phyloP scores from a whole-genome alignment of 768 basidiomycete genomes.

The Rhizopogon rudus region DNA sequence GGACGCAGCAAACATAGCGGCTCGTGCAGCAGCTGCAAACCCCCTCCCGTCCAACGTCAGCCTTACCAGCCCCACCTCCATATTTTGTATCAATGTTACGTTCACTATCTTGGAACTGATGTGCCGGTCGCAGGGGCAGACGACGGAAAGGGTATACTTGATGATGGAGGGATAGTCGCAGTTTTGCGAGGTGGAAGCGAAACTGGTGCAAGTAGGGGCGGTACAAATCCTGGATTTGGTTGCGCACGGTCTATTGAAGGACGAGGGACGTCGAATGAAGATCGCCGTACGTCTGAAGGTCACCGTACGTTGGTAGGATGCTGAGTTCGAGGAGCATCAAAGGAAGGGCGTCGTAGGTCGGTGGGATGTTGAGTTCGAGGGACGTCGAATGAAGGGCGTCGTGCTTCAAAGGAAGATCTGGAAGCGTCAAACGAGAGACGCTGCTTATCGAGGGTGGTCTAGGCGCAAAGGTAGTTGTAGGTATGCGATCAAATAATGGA shows the following conservation, averaged over 20 bases:
- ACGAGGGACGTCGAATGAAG: conserved; percentile 9
- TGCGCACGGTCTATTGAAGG: conserved; percentile 1
- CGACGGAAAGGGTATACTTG: conserved; percentile 12
- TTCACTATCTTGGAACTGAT: conserved; percentile 2
- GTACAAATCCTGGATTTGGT: background rate
- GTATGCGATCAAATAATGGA: conserved; percentile 13
- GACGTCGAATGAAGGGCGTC: conserved; percentile 13
- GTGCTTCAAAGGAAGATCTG: background rate
- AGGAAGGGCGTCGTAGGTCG: conserved; percentile 5
- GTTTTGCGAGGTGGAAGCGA: conserved; percentile 3
- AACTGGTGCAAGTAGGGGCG: background rate
- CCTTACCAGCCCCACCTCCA: conserved; percentile 37
- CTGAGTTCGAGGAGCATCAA: conserved; percentile 6
- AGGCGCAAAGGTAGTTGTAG: conserved; percentile 7
- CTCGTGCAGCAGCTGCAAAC: too few species aligned
- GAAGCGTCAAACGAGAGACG: background rate
- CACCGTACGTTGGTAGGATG: background rate
- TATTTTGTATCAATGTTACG: conserved; percentile 60
- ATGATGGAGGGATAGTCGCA: conserved; percentile 6
- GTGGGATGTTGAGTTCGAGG: background rate
- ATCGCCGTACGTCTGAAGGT: conserved; percentile 1
- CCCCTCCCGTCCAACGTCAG: too few species aligned
- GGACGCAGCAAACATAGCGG: too few species aligned
- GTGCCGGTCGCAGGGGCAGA: conserved; percentile 9
- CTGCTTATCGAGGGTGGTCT: conserved; percentile 14